phyloP scores from a whole-genome alignment of 2,329 filamentous ascomycete genomes.

The Cordyceps fumosorosea region DNA sequence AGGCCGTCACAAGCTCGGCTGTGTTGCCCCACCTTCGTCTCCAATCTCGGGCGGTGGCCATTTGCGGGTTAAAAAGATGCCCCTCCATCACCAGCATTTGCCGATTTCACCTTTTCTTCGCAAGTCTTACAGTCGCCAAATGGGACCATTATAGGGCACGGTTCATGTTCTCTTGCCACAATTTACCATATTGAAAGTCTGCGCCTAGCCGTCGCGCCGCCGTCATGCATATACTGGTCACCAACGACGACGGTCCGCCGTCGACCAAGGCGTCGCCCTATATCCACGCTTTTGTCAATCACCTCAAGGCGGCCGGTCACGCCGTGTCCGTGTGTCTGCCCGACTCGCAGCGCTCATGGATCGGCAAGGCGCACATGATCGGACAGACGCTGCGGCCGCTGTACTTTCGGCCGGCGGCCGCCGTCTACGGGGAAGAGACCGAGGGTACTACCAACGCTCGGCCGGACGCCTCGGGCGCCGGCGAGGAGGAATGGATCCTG shows the following conservation, averaged over 20 bases:
- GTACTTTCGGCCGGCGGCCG: constrained; percentile 64
- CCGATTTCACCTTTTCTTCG: neutral
- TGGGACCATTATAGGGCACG: neutral
- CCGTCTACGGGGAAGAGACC: constrained; percentile 33
- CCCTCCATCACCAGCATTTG: constrained; percentile 8
- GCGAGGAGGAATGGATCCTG: constrained; percentile 71
- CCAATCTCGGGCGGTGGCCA: neutral
- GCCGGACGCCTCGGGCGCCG: constrained; percentile 44
- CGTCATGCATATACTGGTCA: constrained; percentile 59
- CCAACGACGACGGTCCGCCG: constrained; percentile 78
- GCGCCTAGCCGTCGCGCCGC: constrained; percentile 15
- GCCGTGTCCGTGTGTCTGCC: constrained; percentile 88
- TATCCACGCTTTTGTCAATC: constrained; percentile 65
- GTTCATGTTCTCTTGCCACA: too few species aligned
- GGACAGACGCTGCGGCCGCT: constrained; percentile 77
- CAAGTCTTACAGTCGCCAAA: neutral
- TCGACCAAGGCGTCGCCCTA: constrained; percentile 74
- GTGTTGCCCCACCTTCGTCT: constrained; percentile 9
- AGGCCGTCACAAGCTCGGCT: neutral
- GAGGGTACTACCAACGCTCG: constrained; percentile 60
- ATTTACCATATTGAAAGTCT: neutral
- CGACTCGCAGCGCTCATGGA: constrained; percentile 91
- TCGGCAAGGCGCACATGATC: constrained; percentile 95
- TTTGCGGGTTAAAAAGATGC: constrained; percentile 5
- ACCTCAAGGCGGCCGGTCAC: constrained; percentile 70